phyloP scores from a whole-genome alignment of 345 rosid genomes.

The Eucalyptus globulus region DNA sequence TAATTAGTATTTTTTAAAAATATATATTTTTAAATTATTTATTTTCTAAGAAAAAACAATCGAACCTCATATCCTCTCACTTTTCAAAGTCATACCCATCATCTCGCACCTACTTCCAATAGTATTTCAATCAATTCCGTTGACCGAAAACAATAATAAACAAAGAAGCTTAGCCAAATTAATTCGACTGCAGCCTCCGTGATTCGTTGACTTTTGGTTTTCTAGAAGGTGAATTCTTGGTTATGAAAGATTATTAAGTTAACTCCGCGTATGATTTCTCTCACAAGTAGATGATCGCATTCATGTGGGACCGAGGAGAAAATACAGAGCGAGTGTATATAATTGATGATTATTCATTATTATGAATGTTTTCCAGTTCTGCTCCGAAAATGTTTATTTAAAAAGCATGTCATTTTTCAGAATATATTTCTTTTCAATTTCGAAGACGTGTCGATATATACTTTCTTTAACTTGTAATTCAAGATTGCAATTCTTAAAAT shows the following conservation, averaged over 20 bases:
- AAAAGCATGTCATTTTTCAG: background rate
- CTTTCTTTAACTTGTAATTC: background rate
- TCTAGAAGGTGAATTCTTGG: background rate
- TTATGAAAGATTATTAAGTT: background rate
- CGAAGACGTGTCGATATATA: background rate
- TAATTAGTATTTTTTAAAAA: background rate
- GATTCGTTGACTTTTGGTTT: background rate
- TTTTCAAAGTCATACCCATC: background rate
- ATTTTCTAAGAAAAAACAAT: background rate
- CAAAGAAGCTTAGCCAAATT: background rate
- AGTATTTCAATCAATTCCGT: background rate
- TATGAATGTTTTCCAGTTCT: background rate
- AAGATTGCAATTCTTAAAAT: background rate
- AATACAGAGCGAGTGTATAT: background rate
- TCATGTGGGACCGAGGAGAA: background rate
- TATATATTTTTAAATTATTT: background rate
- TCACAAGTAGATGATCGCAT: background rate
- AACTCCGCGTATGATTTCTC: background rate
- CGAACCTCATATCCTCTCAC: background rate
- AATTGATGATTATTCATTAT: background rate
- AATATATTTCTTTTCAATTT: background rate
- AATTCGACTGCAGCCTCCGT: background rate
- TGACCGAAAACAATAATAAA: background rate
- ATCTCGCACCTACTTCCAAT: background rate
- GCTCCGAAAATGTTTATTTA: background rate